Evolutionary conservation across 2,329 filamentous ascomycete species (phyloP).

Genomic region (Trichothecium sympodiale): DNA sequence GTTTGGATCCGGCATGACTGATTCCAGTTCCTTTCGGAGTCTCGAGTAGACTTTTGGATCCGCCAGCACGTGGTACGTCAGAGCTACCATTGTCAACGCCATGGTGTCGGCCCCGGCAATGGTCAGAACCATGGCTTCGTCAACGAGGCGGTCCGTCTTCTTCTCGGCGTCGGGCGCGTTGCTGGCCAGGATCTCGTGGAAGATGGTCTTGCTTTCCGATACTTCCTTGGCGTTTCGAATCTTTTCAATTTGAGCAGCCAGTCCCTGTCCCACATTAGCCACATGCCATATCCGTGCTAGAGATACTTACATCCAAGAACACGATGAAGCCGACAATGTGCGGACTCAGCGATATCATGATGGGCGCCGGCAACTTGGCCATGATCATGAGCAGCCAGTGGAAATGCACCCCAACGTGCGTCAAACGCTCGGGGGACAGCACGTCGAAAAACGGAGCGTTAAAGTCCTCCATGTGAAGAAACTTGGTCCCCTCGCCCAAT

Average conservation of each 20-base stretch:
- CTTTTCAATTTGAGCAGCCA: conserved; percentile 5
- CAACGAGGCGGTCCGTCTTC: conserved; percentile 14
- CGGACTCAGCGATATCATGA: conserved; percentile 11
- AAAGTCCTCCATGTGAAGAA: conserved; percentile 17
- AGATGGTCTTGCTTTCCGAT: conserved; percentile 14
- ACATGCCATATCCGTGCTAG: neutral
- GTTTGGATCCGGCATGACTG: conserved; percentile 5
- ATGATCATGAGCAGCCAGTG: conserved; percentile 10
- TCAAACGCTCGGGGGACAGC: conserved; percentile 7
- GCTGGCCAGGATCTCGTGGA: conserved; percentile 18
- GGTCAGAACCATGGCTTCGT: conserved; percentile 21
- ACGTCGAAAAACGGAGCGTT: conserved; percentile 15
- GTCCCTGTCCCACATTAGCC: no score
- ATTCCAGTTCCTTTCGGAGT: conserved; percentile 21
- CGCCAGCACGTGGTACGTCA: conserved; percentile 24
- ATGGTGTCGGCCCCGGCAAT: conserved; percentile 27
- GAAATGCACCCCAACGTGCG: conserved; percentile 12
- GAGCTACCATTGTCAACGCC: conserved; percentile 18
- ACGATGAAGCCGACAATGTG: conserved; percentile 2
- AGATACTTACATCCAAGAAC: conserved; percentile 5
- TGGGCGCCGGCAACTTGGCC: conserved; percentile 8
- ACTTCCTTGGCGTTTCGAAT: conserved; percentile 4
- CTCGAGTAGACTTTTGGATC: conserved; percentile 15
- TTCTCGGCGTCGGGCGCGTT: conserved; percentile 22
- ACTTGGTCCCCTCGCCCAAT: conserved; percentile 12